Conservation (phyloP, 1,284 basidiomycete species). For the Trichosporon coremiiforme region DNA sequence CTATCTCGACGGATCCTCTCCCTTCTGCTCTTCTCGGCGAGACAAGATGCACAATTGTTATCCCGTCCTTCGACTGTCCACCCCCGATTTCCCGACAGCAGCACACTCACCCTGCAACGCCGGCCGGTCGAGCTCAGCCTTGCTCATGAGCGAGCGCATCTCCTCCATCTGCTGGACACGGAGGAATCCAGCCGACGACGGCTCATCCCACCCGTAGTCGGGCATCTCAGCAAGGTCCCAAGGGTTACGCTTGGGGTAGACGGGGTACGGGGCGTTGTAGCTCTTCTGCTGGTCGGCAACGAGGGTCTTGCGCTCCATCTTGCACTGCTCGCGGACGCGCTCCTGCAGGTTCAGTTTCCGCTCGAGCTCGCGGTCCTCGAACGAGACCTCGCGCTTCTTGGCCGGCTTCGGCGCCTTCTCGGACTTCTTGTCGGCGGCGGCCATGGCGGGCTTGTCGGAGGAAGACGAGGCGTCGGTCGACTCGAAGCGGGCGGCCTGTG, state of each 20-base stretch:
- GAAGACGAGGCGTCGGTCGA: conserved; percentile 8
- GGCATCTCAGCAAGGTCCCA: conserved; percentile 49
- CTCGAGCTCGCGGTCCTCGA: conserved; percentile 2
- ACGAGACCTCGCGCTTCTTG: background rate
- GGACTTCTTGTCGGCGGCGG: background rate
- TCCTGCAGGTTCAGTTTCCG: background rate
- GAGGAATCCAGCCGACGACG: conserved; percentile 68
- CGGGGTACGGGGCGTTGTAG: background rate
- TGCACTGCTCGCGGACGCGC: background rate
- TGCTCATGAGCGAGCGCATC: conserved; percentile 69
- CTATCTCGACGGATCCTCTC: too few species aligned
- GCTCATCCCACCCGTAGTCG: conserved; percentile 62
- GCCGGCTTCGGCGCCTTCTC: background rate
- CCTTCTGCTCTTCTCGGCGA: background rate
- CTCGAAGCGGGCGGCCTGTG: background rate
- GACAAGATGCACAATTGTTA: too few species aligned
- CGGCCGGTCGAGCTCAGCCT: conserved; percentile 81
- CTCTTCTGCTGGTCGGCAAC: background rate
- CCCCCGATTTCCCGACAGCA: too few species aligned
- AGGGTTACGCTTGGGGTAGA: background rate
- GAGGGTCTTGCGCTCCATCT: background rate
- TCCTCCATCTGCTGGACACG: conserved; percentile 70
- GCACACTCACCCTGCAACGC: conserved; percentile 73
- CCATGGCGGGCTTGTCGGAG: background rate
- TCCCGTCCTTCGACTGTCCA: too few species aligned